Base-by-base conservation (phyloP, 345 rosid species). In the Populus nigra region DNA sequence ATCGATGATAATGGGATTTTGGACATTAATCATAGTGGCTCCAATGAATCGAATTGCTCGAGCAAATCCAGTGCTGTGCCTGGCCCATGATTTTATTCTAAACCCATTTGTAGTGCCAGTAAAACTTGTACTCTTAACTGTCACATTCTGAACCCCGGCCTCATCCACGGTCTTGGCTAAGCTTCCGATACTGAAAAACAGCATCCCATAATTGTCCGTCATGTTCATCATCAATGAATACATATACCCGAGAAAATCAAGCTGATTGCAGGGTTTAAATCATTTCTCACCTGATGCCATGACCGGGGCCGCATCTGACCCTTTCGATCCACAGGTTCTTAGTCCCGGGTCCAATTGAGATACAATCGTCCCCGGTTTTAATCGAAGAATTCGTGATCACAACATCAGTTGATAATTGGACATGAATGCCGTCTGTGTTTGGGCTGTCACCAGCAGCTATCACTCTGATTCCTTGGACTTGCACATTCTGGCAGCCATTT, bases 301-400 rank as follows among this genome's bases (percentile, higher is more conserved):
- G 72, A 1, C 73, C 73, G 53, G 53, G 55, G 11, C 78, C 72
- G 8, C 73, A 68, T 2, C 22, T 68, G 16, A 76, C 53, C 10
- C 57, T 39, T 36, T 76, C 55, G 2, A 76, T 76, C 66, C 73
- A 68, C 27, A 76, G 10, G 50, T 76, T 68, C 9, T 22, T 33
- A 47, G 78, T 33, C 8, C 72, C 63, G 23, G 72, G 78, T 15
- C 78, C 78, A 11, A 75, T 75, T 6, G 78, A 68, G n/a, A 76
- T 53, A 33, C 73, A 76, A 27, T 76, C 65, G 36, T 76, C 78
- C 23, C 67, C 73, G 0, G 78, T 76, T 8, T 50, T 36, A 31
- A 53, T 68, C 1, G 27, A 12, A 38, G 67, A 68, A 33, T 76
- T 50, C 25, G 5, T 13, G n/a, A 76, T 50, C 4, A 16, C 35